Conservation (phyloP, 108 stramenopile genomes). For the Cyclostephanos tholiformis region DNA sequence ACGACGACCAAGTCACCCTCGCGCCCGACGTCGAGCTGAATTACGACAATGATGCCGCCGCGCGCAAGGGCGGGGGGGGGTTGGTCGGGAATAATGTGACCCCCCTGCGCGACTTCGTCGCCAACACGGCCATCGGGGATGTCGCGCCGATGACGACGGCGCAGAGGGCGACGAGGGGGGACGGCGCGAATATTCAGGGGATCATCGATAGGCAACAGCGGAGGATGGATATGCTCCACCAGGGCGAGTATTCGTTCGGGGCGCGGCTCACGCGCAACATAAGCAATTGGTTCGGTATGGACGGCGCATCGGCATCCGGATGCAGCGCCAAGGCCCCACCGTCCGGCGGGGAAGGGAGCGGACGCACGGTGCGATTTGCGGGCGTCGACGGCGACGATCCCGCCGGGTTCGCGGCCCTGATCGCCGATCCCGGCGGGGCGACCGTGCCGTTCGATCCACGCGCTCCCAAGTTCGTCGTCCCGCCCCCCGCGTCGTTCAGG, state of each 20-base stretch:
- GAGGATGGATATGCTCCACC: not conserved
- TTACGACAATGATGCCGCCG: constrained; percentile 22
- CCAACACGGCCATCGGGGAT: constrained; percentile 13
- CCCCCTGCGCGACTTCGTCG: constrained; percentile 18
- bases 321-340: too few relatives aligned
- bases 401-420: not conserved
- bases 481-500: constrained; percentile 31
- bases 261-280: not conserved
- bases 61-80: not conserved
- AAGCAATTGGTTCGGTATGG: constrained; percentile 23
- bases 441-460: not conserved
- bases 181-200: not conserved
- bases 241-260: not conserved
- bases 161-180: not conserved
- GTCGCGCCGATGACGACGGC: not conserved
- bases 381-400: not conserved
- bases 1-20: constrained; percentile 29
- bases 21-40: constrained; percentile 25
- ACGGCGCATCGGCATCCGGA: not conserved
- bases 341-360: not conserved
- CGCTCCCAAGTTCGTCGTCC: constrained; percentile 20
- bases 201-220: not conserved
- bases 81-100: not conserved
- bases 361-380: constrained; percentile 1
- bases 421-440: constrained; percentile 17